Evolutionary conservation across 331 rosid species (phyloP).

Genomic region (Rhamnella rubrinervis): DNA sequence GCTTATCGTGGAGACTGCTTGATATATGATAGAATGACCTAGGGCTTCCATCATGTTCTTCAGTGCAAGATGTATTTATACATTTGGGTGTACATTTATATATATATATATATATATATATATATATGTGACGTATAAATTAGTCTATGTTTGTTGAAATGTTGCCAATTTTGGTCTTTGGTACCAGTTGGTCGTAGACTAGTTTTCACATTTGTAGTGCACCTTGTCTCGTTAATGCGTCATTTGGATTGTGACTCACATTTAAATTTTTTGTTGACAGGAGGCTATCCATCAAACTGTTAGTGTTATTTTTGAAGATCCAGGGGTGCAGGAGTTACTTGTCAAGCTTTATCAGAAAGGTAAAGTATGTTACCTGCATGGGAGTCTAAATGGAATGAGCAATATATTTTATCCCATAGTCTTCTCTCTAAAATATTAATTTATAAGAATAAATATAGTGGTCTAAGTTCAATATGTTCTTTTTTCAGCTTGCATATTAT

Average conservation of each 20-base stretch:
- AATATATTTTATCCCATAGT: background rate
- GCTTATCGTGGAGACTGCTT: no score
- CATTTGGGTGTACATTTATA: no score
- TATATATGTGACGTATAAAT: no score
- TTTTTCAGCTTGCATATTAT: no score
- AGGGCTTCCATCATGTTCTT: no score
- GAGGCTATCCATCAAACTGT: conserved; percentile 94
- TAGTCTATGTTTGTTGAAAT: background rate
- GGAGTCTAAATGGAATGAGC: background rate
- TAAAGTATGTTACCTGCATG: conserved; percentile 18
- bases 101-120: no score
- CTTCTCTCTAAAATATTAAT: no score
- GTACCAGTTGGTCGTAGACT: background rate
- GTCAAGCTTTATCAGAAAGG: conserved; percentile 77
- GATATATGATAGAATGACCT: no score
- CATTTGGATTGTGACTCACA: conserved; percentile 14
- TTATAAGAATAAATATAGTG: no score
- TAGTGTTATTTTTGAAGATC: conserved; percentile 92
- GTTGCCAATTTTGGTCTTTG: background rate
- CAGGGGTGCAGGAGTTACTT: conserved; percentile 92
- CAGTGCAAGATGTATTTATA: no score
- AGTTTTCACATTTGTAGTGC: background rate
- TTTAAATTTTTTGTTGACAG: conserved; percentile 40
- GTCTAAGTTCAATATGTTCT: no score
- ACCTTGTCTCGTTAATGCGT: background rate